These are phyloP conservation scores for Bryoerythrophyllum caledonicum DNA, from an alignment of 225 moss, liverwort and hornwort genomes.

Conservation along the genomic window DNA sequence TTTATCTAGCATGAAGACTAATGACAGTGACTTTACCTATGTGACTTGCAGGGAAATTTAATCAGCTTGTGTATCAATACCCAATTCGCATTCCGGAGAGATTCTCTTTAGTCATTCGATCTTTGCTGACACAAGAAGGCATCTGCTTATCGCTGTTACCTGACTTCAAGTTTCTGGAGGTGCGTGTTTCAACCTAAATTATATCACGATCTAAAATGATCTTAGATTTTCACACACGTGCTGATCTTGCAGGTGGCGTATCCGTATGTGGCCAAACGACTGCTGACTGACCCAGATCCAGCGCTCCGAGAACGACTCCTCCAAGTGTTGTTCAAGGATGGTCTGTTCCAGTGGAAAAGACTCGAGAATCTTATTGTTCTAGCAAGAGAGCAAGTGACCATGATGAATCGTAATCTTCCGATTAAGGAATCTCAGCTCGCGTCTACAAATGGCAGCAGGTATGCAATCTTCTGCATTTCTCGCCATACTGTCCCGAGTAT, in stretches of 20 bases:
- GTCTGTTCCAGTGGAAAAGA: conserved; percentile 94
- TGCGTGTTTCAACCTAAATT: conserved; percentile 12
- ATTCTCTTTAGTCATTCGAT: conserved; percentile 95
- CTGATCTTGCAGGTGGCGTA: conserved; percentile 77
- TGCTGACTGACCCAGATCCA: conserved; percentile 99
- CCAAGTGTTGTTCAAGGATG: conserved; percentile 96
- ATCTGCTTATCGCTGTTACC: conserved; percentile 88
- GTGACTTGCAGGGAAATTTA: conserved; percentile 77
- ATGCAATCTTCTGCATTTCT: not conserved
- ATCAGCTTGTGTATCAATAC: conserved; percentile 93
- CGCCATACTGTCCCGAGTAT: not conserved
- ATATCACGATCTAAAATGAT: conserved; percentile 1
- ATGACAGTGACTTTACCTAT: not conserved
- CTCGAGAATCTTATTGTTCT: conserved; percentile 88
- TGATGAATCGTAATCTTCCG: conserved; percentile 84
- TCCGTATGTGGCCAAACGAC: conserved; percentile 97
- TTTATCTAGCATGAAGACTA: not conserved
- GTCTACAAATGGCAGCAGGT: conserved; percentile 47
- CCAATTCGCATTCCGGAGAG: conserved; percentile 99
- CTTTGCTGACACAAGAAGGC: conserved; percentile 97
- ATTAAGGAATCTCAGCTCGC: conserved; percentile 40
- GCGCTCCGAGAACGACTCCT: conserved; percentile 92
- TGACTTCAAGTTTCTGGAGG: conserved; percentile 99
- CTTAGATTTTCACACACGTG: not conserved
- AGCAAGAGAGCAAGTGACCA: conserved; percentile 90